A percentile compares a stretch with the other conserved stretches of the same genome.
Conservation (phyloP, 1,139 yeast species). For the Pichia sp. region DNA sequence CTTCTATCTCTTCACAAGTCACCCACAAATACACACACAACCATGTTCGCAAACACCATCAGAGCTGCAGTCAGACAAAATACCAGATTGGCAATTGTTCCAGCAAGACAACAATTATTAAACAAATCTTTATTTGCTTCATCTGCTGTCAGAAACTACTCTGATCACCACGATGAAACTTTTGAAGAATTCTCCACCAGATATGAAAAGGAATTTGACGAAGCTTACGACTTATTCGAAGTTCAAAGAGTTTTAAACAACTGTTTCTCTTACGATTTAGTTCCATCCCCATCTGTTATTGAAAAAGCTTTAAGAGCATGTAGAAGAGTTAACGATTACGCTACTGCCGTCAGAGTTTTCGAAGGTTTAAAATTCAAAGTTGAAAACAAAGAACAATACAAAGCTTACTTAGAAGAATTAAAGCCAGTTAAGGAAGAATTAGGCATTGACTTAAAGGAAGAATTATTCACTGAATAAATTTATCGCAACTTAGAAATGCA, state of each 20-base stretch:
- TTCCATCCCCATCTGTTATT: conserved; percentile 94
- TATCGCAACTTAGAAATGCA: too few relatives aligned
- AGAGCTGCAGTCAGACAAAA: conserved; percentile 49
- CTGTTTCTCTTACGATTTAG: conserved; percentile 96
- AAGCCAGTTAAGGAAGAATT: conserved; percentile 87
- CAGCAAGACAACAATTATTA: conserved; percentile 29
- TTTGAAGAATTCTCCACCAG: conserved; percentile 91
- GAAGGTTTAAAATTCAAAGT: conserved; percentile 94
- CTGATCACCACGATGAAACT: conserved; percentile 81
- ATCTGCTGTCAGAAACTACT: conserved; percentile 50
- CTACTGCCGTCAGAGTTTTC: conserved; percentile 96
- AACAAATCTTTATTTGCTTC: conserved; percentile 24
- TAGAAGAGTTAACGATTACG: conserved; percentile 98
- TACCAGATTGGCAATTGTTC: conserved; percentile 25
- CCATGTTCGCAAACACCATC: conserved; percentile 45
- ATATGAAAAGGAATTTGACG: conserved; percentile 95
- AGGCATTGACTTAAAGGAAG: conserved; percentile 93
- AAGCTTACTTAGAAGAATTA: conserved; percentile 92
- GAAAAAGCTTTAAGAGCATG: conserved; percentile 97
- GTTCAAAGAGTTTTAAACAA: conserved; percentile 93
- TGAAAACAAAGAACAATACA: conserved; percentile 87
- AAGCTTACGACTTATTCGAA: conserved; percentile 96
- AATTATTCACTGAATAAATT: conserved; percentile 45
- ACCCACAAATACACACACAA: background rate
- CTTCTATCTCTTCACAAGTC: background rate